phyloP scores from a whole-genome alignment of 352 stramenopile species.

The Pelagophyceae sp. region DNA sequence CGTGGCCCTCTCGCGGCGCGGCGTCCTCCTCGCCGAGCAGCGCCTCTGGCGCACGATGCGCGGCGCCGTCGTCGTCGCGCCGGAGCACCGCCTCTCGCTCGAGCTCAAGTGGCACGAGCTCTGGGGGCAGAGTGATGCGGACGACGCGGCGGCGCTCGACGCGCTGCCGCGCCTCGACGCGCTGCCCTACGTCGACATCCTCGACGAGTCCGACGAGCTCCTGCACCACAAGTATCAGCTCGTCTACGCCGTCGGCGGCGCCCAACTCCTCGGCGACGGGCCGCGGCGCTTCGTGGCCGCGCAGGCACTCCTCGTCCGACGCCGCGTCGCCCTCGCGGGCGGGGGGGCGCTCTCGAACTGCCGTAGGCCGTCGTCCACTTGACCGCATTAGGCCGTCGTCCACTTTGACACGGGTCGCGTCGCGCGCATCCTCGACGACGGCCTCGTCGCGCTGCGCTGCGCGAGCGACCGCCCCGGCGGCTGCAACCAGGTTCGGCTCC shows the following conservation, averaged over 20 bases:
- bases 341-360: too few species aligned
- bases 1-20: too few species aligned
- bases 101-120: conserved; percentile 65
- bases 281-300: conserved; percentile 50
- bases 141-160: conserved; percentile 22
- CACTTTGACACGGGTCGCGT: too few species aligned
- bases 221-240: conserved; percentile 73
- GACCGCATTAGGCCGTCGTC: too few species aligned
- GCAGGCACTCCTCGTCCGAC: conserved; percentile 51
- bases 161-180: conserved; percentile 44
- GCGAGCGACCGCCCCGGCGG: too few species aligned
- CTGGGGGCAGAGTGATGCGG: conserved; percentile 16
- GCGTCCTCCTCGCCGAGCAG: too few species aligned
- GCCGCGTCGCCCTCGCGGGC: too few species aligned
- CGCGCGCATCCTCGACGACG: too few species aligned
- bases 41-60: too few species aligned
- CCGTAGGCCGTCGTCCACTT: too few species aligned
- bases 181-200: conserved; percentile 57
- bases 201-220: conserved; percentile 73
- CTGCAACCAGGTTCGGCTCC: too few species aligned
- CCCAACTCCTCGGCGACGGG: conserved; percentile 45
- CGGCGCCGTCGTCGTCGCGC: conserved; percentile 59
- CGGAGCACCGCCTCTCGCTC: conserved; percentile 71
- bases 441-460: too few species aligned
- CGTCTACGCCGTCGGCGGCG: conserved; percentile 72